Base-by-base conservation (phyloP, 371 early-diverging fungal species). In the Apophysomyces trapeziformis region DNA sequence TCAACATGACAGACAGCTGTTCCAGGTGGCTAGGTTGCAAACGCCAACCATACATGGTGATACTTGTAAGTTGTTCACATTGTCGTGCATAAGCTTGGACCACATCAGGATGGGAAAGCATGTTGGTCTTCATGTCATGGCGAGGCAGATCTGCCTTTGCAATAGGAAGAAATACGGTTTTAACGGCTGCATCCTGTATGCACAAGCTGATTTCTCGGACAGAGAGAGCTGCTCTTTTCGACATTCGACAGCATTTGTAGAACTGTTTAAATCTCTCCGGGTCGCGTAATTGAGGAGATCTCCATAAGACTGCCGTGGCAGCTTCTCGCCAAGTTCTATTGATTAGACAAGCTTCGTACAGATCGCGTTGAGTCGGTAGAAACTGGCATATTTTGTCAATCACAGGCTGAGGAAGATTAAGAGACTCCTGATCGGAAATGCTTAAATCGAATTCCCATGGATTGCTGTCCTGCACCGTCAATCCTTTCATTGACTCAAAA, bases 1-100 rank as follows among this genome's bases (percentile, higher is more conserved):
- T 60, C 5, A 73, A 59, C 0, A 58, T 45, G 0, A 59, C 63
- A 6, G 64, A 67, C 0, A 81, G 14, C 13, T 13, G 26, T 11
- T 80, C 77, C 12, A 81, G 50, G 14, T 71, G 47, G 5, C 9
- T 7, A 4, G 72, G 62, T 0, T 68, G 43, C 0, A 84, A 13
- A 0, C 63, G 16, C 76, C 77, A 78, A 4, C 84, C 84, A 61
- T 84, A 84, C 13, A 79, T 69, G 8, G 71, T 67, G 7, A 81
- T 38, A 2, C 54, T 38, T n/a, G 59, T 60, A 5, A 81, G 36
- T 1, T 73, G 70, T 38, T 83, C 81, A 59, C 84, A 83, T 0
- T 61, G 59, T 8, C 61, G 66, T 7, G 62, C 65, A 12, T 80
- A 41, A 11, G 54, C 11, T 1, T 64, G 21, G 1, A 76, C 70